Conservation (phyloP, 2,329 filamentous ascomycete genomes). For the Sarocladium brachiariae region DNA sequence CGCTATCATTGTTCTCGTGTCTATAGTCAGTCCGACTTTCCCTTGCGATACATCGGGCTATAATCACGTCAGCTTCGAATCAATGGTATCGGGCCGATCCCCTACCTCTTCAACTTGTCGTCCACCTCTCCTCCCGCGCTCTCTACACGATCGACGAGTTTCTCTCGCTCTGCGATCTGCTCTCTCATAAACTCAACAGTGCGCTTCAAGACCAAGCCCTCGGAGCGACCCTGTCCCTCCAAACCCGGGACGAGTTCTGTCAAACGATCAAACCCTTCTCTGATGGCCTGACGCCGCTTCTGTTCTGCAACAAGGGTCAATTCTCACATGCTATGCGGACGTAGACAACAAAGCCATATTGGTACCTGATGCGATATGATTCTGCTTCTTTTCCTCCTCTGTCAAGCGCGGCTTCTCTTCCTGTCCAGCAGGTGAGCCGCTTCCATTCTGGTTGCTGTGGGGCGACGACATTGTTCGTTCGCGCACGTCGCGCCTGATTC, state of each 20-base stretch:
- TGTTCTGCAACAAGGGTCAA: constrained; percentile 27
- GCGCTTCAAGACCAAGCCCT: constrained; percentile 72
- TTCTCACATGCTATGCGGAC: neutral
- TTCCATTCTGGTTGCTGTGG: constrained; percentile 12
- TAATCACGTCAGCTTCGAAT: neutral
- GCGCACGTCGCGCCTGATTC: neutral
- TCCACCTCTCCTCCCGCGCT: constrained; percentile 50
- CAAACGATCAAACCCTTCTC: constrained; percentile 76
- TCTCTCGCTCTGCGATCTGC: constrained; percentile 51
- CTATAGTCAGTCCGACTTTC: neutral
- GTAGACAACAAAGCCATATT: too few species aligned
- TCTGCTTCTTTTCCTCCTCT: constrained; percentile 49
- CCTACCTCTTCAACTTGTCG: constrained; percentile 37
- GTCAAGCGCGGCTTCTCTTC: constrained; percentile 46
- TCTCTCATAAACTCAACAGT: constrained; percentile 60
- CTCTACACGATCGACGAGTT: constrained; percentile 53
- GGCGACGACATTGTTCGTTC: constrained; percentile 14
- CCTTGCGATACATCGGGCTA: constrained; percentile 2
- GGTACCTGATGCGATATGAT: constrained; percentile 49
- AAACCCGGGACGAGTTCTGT: constrained; percentile 75
- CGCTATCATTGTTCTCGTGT: neutral
- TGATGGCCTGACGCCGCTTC: constrained; percentile 55
- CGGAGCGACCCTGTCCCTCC: constrained; percentile 75
- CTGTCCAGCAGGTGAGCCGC: constrained; percentile 14
- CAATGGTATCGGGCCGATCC: neutral